Evolutionary conservation across 306 rosid genomes (phyloP), one percentile per base, ranked within the genome.

Genomic region (Prunus campanulata): DNA sequence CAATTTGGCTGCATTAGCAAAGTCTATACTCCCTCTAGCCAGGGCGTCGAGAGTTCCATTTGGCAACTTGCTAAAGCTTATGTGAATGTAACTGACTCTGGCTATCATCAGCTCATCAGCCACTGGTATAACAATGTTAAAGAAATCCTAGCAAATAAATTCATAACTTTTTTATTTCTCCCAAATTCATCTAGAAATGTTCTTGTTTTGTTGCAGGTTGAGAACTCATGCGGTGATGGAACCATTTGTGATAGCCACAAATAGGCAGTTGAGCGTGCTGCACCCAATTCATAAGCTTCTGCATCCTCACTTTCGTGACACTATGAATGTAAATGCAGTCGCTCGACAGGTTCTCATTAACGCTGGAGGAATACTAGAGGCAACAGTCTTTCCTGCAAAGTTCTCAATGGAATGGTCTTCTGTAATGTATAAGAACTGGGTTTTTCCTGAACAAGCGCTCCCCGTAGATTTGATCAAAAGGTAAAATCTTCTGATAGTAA

Each of bases 61-160:
- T 92, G 98, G 98, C 91, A 86, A 64, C 57, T 92, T 29, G 98
- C 97, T 6, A 92, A 94, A 80, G 97, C 93, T 77, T 92, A 87
- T 71, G 98, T 89, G 13, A 83, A 77, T 35, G 82, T 88, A 16
- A 89, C 89, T 3, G 96, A 90, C 76, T 85, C 93, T 0, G 97
- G 97, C 20, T 77, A 83, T 72, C 98, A 94, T 83, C 89, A 90
- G 30, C 97, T 94, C 20, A 47, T 90, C 44, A 87, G 90, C 79
- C 97, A 94, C 71, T 90, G 96, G 98, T 93, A 76, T 50, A 75
- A 50, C 42, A 48, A 51, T 63, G 13, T 55, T 35, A 30, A 48
- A 54, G 44, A 29, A 68, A 82, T 11, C 52, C 73, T 50, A 24
- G 27, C n/a, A 74, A 54, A 44, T 5, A 19, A 72, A 8, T 70